These are phyloP conservation scores for Amylocarpus encephaloides DNA, from an alignment of 2,329 filamentous ascomycete species.

Conservation along the genomic window DNA sequence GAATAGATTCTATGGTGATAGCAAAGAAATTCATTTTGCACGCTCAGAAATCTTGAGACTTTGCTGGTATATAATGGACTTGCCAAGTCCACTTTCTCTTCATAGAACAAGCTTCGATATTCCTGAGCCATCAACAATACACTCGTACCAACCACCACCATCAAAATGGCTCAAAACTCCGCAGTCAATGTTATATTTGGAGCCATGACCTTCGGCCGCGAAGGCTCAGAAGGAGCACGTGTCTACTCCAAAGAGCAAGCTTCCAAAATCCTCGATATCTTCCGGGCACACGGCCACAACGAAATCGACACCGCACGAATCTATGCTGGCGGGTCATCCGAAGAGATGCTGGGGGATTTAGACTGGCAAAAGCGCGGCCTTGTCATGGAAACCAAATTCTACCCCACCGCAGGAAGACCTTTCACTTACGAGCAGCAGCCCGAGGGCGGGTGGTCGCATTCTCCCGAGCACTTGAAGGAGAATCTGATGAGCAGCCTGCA, in stretches of 20 bases:
- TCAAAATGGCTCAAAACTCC: conserved; percentile 1
- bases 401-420: conserved; percentile 8
- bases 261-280: conserved; percentile 55
- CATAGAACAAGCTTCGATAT: no score
- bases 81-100: no score
- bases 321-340: conserved; percentile 59
- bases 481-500: conserved; percentile 44
- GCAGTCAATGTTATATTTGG: conserved; percentile 11
- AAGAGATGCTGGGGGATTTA: conserved; percentile 52
- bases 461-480: conserved; percentile 42
- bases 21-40: no score
- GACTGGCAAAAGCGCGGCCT: conserved; percentile 58
- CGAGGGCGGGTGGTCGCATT: conserved; percentile 34
- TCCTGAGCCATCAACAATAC: no score
- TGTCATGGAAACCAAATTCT: conserved; percentile 53
- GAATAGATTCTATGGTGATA: no score
- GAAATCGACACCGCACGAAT: conserved; percentile 64
- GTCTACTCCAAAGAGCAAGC: conserved; percentile 39
- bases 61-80: no score
- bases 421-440: conserved; percentile 31
- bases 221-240: conserved; percentile 7
- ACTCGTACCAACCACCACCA: not conserved
- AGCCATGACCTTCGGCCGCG: conserved; percentile 12
- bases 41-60: no score
- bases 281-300: conserved; percentile 59